Base-by-base conservation (phyloP, 2,329 filamentous ascomycete genomes). In the Pyrenophora teres region DNA sequence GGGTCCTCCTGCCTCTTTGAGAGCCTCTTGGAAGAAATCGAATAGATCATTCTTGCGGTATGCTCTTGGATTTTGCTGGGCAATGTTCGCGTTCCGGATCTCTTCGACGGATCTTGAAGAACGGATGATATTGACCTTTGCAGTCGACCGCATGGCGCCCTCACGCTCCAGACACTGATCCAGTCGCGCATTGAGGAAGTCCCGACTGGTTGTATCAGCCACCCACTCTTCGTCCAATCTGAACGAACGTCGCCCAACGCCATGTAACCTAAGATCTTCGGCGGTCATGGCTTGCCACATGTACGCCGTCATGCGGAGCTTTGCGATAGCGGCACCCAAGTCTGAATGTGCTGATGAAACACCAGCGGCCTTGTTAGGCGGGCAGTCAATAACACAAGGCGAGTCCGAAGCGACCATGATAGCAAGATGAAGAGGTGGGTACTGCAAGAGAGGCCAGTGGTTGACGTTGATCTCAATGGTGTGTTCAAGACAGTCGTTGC, bases 231-330 rank as follows among this genome's bases (percentile, higher is more conserved):
- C 68, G n/a, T 72, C 69, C 6, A 72, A 43, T 7, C 69, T 52
- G 43, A 72, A 70, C 1, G 63, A 55, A 9, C 67, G 62, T 33
- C 68, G 43, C 16, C 63, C 68, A 15, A 66, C 56, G 3, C 63
- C 63, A 42, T 67, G 64, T 15, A 46, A 19, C 1, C 63, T 60
- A 56, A 70, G 46, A 33, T 70, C 67, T 50, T 71, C 68, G 1
- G 68, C 69, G n/a, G 66, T 70, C 56, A 68, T 57, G 12, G 68
- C 68, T 48, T 72, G 68, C 68, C 68, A 71, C 68, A 71, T 71
- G 52, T 69, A 70, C 2, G 69, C 68, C 6, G 68, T 63, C 60
- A 68, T 70, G n/a, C 68, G 62, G 10, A 71, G 56, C 58, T 72
- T 72, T 6, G 62, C 60, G 32, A 69, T 60, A 4, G 64, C 68